phyloP scores from a whole-genome alignment of 2,329 filamentous ascomycete species.

The Ceratocystis papillata region DNA sequence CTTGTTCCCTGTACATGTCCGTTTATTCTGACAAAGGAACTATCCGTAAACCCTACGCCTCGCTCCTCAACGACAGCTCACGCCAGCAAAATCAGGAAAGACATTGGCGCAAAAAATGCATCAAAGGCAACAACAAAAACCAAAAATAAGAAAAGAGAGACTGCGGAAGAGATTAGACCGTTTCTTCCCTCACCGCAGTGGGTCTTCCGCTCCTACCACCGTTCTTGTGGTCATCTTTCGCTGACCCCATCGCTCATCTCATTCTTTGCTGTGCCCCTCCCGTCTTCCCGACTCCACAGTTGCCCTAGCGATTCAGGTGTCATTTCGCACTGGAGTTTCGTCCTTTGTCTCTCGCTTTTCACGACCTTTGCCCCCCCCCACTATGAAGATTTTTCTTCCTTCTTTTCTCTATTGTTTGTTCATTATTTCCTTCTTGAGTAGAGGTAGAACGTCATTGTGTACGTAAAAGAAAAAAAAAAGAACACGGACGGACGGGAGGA shows the following conservation, averaged over 20 bases:
- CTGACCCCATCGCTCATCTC: not conserved
- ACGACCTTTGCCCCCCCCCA: not conserved
- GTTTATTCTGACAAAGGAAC: not conserved
- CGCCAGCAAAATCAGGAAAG: no score
- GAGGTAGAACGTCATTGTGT: not conserved
- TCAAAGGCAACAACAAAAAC: not conserved
- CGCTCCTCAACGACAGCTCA: no score
- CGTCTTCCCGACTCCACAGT: conserved; percentile 10
- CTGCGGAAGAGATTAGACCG: not conserved
- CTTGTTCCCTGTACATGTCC: not conserved
- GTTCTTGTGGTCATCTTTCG: no score
- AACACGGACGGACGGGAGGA: not conserved
- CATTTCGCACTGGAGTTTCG: not conserved
- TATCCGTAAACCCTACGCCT: conserved; percentile 8
- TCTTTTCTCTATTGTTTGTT: not conserved
- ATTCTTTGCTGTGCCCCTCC: not conserved
- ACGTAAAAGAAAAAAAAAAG: conserved; percentile 6
- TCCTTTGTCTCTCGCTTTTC: not conserved
- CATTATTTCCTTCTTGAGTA: no score
- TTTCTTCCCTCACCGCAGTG: not conserved
- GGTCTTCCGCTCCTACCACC: not conserved
- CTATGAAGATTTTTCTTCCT: not conserved
- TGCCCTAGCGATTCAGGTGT: conserved; percentile 6
- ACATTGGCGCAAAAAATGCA: not conserved
- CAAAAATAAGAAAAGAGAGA: no score